A percentile compares a stretch with the other conserved stretches of the same genome.
phyloP scores from a whole-genome alignment of 352 stramenopile species.

The Phytophthora citricola region DNA sequence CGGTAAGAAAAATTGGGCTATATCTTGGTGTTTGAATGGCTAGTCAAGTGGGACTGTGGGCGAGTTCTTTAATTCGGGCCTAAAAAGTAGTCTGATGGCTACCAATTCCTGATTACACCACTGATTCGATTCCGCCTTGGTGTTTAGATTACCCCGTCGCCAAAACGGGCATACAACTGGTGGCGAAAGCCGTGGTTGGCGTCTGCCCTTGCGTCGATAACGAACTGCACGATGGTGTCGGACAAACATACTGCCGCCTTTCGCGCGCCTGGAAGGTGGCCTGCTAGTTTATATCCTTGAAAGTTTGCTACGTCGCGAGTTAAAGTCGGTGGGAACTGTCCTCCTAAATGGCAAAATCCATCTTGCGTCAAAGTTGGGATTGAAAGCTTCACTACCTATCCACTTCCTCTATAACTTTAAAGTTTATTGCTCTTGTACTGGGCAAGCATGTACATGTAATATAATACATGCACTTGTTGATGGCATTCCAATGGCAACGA shows the following conservation, averaged over 20 bases:
- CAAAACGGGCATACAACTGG: constrained; percentile 7
- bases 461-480: too few species aligned
- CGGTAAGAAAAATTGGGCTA: constrained; percentile 4
- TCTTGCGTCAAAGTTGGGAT: not conserved
- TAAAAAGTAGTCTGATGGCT: not conserved
- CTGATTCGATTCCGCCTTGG: not conserved
- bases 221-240: not conserved
- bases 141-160: constrained; percentile 6
- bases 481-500: too few species aligned
- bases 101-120: constrained; percentile 21
- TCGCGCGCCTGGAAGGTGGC: not conserved
- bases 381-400: not conserved
- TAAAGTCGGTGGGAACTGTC: constrained; percentile 9
- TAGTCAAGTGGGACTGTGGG: not conserved
- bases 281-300: not conserved
- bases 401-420: too few species aligned
- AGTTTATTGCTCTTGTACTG: too few species aligned
- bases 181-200: not conserved
- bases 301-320: constrained; percentile 3
- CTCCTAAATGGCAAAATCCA: not conserved
- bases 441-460: too few species aligned
- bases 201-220: constrained; percentile 5
- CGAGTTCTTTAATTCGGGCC: not conserved
- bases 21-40: constrained; percentile 18
- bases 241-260: not conserved